Base-by-base conservation (phyloP, 2,329 filamentous ascomycete species). In the Fusarium fujikuroi region DNA sequence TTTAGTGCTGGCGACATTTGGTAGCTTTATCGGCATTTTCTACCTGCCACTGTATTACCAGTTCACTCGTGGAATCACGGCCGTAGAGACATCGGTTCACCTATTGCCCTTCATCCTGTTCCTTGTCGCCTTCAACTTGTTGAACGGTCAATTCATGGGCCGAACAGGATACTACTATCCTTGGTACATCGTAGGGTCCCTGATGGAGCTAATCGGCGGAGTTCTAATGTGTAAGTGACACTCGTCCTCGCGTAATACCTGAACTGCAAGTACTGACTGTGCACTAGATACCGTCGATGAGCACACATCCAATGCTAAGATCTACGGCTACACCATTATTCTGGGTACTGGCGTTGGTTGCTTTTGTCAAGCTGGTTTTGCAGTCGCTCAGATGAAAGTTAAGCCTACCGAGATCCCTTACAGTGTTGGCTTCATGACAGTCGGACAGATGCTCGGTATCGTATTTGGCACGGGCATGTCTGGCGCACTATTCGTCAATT, bases 371-470 rank as follows among this genome's bases (percentile, higher is more conserved):
- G 60, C 60, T 10, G 64, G 64, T 2, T 64, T 67, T 32, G 64
- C 64, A 2, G 60, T 67, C 9, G 52, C 64, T 2, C 64, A 67
- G 53, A 67, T 67, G 64, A 67, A 67, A 42, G 64, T 67, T 0
- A 19, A 59, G 3, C 28, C 64, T 3, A 28, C 18, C 15, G 64
- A 67, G 15, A 60, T 67, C 4, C 60, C 64, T 7, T 64, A 64
- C 12, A 67, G 60, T n/a, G 64, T 67, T 25, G 60, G 64, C 5
- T 67, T 67, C 16, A 67, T 67, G 64, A 67, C 64, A 19, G 64
- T 64, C 25, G 64, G 64, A 4, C 64, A 67, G 16, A 67, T 67
- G 64, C 37, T 64, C 7, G 64, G 64, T 11, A 67, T 67, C 4
- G 64, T 67, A 4, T 67, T 67, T 16, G 64, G 64, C 1, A 67